A percentile compares a stretch with the other conserved stretches of the same genome.
phyloP scores from a whole-genome alignment of 257 asterid species.

The Lycium ferocissimum region DNA sequence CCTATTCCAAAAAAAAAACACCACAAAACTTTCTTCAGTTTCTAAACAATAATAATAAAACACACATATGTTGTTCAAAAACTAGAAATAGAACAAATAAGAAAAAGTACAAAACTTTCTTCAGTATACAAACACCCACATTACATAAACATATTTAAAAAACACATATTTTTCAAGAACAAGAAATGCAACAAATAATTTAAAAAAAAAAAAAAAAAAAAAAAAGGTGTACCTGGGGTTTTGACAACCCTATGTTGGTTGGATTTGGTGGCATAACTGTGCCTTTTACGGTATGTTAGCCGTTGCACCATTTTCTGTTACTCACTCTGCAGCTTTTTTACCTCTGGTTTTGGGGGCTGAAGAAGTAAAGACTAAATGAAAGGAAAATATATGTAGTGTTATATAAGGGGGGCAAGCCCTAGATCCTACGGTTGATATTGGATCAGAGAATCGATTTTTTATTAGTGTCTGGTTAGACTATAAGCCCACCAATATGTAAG shows the following conservation, averaged over 20 bases:
- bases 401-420: constrained; percentile 37
- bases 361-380: constrained; percentile 22
- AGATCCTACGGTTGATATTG: constrained; percentile 47
- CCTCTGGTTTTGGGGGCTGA: constrained; percentile 33
- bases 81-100: no score
- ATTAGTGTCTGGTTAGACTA: not conserved
- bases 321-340: no score
- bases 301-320: constrained; percentile 72
- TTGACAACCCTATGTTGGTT: constrained; percentile 82
- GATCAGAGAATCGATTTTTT: not conserved
- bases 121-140: not conserved
- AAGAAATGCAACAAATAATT: not conserved
- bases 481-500: not conserved
- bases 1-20: constrained; percentile 44
- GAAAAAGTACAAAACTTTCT: no score
- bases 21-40: not conserved
- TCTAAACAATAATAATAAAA: no score
- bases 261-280: constrained; percentile 90
- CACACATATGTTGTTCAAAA: no score
- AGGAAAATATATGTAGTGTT: constrained; percentile 8
- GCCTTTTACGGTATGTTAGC: constrained; percentile 70
- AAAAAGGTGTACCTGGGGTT: constrained; percentile 64
- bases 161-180: not conserved
- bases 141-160: not conserved
- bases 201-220: not conserved